Conservation (phyloP, 768 basidiomycete species). For the Hygrocybe punicea region DNA sequence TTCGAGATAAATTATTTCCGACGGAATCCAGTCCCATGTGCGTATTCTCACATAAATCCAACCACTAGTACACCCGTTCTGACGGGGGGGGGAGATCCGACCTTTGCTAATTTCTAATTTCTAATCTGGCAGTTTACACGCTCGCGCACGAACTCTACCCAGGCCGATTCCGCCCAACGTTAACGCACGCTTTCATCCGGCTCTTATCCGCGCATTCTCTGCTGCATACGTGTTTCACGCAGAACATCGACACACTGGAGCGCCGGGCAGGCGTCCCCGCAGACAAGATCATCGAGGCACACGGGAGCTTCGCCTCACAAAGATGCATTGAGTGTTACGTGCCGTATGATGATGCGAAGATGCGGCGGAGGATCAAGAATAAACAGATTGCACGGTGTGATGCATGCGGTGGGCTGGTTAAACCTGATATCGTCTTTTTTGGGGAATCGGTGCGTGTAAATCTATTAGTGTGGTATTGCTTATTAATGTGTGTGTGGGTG, state of each 20-base stretch:
- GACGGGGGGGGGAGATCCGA: not conserved
- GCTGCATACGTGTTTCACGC: constrained; percentile 79
- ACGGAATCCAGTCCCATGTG: constrained; percentile 19
- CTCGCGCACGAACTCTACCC: constrained; percentile 93
- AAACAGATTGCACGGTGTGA: constrained; percentile 68
- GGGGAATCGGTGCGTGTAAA: constrained; percentile 61
- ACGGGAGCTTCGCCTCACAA: constrained; percentile 90
- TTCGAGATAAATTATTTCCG: constrained; percentile 90
- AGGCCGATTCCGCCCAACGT: constrained; percentile 82
- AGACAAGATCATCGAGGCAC: constrained; percentile 84
- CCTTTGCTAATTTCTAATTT: not conserved
- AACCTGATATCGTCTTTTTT: constrained; percentile 96
- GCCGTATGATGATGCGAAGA: constrained; percentile 60
- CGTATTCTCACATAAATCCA: not conserved
- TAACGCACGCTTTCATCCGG: constrained; percentile 85
- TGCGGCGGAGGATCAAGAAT: constrained; percentile 59
- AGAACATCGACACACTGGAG: constrained; percentile 93
- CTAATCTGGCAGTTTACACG: constrained; percentile 60
- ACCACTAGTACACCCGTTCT: too few species aligned
- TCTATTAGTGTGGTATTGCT: not conserved
- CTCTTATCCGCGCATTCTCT: constrained; percentile 67
- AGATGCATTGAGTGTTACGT: constrained; percentile 73
- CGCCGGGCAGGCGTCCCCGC: constrained; percentile 73
- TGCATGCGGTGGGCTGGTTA: constrained; percentile 68
- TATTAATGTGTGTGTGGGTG: not conserved